Conservation (phyloP, 352 stramenopile genomes). For the Phytopythium helicoides region DNA sequence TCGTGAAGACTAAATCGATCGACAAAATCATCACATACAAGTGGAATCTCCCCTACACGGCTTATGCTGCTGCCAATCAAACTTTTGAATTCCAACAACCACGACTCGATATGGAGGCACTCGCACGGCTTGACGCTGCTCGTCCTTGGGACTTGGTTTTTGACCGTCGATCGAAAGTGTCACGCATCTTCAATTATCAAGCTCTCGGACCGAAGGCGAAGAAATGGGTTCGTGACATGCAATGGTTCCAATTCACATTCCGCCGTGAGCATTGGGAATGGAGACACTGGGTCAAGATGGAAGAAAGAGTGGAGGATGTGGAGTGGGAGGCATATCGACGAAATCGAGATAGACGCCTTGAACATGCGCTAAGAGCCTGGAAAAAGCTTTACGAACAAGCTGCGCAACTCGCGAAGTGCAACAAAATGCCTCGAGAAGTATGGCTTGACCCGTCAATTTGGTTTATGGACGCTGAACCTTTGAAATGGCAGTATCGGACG, state of each 20-base stretch:
- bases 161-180: background rate
- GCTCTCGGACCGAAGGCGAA: background rate
- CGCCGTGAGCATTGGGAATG: slow-evolving; percentile 3
- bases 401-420: background rate
- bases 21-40: too few species aligned
- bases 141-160: slow-evolving; percentile 2
- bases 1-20: too few species aligned
- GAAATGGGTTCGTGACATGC: background rate
- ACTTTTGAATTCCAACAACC: background rate
- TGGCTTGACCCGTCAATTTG: slow-evolving; percentile 2
- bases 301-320: background rate
- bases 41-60: too few species aligned
- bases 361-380: background rate
- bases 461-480: background rate
- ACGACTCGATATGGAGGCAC: background rate
- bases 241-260: slow-evolving; percentile 2
- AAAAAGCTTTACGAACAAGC: background rate
- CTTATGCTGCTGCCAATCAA: too few species aligned
- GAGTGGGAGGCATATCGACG: slow-evolving; percentile 1
- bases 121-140: background rate
- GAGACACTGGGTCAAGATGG: slow-evolving; percentile 3
- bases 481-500: background rate
- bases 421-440: background rate
- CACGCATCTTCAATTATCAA: slow-evolving; percentile 2
- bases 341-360: background rate